Conservation (phyloP, 495 filamentous ascomycete species). For the Neurospora cerealis region DNA sequence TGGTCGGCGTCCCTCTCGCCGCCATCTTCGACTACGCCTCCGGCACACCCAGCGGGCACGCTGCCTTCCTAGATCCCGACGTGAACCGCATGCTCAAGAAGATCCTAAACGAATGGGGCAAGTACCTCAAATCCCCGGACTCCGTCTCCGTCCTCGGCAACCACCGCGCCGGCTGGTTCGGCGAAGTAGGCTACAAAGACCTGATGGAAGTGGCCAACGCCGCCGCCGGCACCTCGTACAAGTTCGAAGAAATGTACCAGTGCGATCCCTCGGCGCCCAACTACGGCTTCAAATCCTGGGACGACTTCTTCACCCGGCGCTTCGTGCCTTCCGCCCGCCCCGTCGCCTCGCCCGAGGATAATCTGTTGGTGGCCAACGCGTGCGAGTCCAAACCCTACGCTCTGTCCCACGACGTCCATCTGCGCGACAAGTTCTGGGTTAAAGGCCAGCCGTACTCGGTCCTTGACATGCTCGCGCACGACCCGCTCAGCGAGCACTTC, state of each 20-base stretch:
- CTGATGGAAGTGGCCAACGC: conserved; percentile 41
- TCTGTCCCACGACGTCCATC: conserved; percentile 27
- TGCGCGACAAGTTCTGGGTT: conserved; percentile 54
- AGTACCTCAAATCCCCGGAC: conserved; percentile 45
- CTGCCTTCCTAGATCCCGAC: conserved; percentile 54
- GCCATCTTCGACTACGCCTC: conserved; percentile 66
- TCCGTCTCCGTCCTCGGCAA: conserved; percentile 48
- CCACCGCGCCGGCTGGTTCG: conserved; percentile 51
- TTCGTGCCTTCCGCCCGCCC: conserved; percentile 50
- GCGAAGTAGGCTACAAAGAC: conserved; percentile 32
- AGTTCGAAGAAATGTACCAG: conserved; percentile 42
- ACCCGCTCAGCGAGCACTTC: conserved; percentile 42
- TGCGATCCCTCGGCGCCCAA: conserved; percentile 40
- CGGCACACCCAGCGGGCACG: conserved; percentile 56
- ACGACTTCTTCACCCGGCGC: conserved; percentile 63
- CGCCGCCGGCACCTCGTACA: conserved; percentile 26
- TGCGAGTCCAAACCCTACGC: conserved; percentile 55
- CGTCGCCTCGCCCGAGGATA: conserved; percentile 42
- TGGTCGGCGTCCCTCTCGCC: conserved; percentile 59
- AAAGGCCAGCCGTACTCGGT: conserved; percentile 60
- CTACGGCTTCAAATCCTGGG: conserved; percentile 62
- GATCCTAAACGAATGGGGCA: conserved; percentile 57
- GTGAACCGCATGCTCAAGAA: conserved; percentile 62
- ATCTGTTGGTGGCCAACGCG: conserved; percentile 49
- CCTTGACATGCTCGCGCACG: conserved; percentile 49